These are phyloP conservation scores for Scenedesmus sp. DNA, from an alignment of 163 green algal species.

Conservation along the genomic window DNA sequence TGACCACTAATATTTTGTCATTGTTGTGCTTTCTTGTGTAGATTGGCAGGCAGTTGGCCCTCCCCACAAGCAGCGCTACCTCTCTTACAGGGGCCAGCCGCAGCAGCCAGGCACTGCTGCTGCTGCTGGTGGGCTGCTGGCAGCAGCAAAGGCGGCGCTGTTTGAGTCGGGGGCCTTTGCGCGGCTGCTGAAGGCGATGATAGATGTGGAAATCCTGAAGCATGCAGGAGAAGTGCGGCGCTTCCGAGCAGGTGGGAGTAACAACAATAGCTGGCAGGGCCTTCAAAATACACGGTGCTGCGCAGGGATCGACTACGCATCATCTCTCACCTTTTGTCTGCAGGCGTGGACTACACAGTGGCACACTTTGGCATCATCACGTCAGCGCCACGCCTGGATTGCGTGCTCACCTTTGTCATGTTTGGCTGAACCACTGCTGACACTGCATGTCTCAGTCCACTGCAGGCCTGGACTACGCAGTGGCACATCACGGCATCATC, in stretches of 20 bases:
- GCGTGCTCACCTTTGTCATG: slow-evolving; percentile 83
- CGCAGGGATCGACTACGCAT: no score
- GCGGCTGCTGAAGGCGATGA: slow-evolving; percentile 73
- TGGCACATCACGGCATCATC: slow-evolving; percentile 86
- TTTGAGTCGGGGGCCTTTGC: slow-evolving; percentile 73
- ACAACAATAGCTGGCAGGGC: no score
- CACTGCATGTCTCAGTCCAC: no score
- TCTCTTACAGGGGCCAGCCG: slow-evolving; percentile 52
- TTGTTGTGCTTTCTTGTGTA: no score
- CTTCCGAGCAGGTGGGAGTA: slow-evolving; percentile 79
- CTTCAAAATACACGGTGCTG: no score
- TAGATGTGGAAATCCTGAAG: slow-evolving; percentile 66
- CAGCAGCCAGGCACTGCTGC: not conserved
- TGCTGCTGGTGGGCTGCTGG: slow-evolving; percentile 56
- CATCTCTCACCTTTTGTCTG: no score
- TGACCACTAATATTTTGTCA: no score
- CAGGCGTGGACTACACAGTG: slow-evolving; percentile 91
- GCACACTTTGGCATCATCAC: slow-evolving; percentile 85
- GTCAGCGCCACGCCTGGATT: slow-evolving; percentile 69
- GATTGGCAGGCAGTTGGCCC: slow-evolving; percentile 74
- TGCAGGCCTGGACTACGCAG: slow-evolving; percentile 19
- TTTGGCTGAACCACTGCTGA: no score
- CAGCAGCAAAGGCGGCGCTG: slow-evolving; percentile 63
- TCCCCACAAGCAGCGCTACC: slow-evolving; percentile 90
- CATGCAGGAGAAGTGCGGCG: slow-evolving; percentile 73